phyloP scores from a whole-genome alignment of 257 asterid species.

The Solanum boliviense region DNA sequence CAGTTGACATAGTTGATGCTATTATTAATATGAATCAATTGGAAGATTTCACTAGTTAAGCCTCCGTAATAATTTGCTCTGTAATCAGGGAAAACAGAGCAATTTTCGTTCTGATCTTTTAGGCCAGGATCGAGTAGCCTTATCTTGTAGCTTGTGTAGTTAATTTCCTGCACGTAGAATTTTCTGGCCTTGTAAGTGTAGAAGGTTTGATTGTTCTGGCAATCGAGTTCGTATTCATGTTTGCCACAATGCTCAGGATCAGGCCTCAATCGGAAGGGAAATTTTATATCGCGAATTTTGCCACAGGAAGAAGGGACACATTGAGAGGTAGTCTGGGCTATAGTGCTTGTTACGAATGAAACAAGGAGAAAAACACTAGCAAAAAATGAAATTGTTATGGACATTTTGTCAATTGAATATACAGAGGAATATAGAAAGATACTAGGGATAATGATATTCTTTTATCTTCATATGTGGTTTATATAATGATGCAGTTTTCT shows the following conservation, averaged over 20 bases:
- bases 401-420: not conserved
- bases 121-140: conserved; percentile 42
- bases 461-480: not conserved
- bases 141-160: conserved; percentile 27
- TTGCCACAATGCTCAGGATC: conserved; percentile 36
- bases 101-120: not conserved
- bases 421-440: not conserved
- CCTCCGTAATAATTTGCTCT: not conserved
- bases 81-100: not conserved
- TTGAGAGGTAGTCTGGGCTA: conserved; percentile 13
- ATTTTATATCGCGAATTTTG: conserved; percentile 17
- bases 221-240: conserved; percentile 25
- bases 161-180: conserved; percentile 32
- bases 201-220: conserved; percentile 24
- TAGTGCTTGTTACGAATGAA: not conserved
- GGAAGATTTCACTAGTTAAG: not conserved
- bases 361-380: conserved; percentile 5
- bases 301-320: conserved; percentile 51
- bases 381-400: not conserved
- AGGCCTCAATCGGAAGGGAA: conserved; percentile 36
- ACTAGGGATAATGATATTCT: not conserved
- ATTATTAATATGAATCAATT: not conserved
- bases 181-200: conserved; percentile 2
- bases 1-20: conserved; percentile 26
- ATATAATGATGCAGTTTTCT: not conserved